phyloP scores from a whole-genome alignment of 2,329 filamentous ascomycete species.

The Diplocarpon mali region DNA sequence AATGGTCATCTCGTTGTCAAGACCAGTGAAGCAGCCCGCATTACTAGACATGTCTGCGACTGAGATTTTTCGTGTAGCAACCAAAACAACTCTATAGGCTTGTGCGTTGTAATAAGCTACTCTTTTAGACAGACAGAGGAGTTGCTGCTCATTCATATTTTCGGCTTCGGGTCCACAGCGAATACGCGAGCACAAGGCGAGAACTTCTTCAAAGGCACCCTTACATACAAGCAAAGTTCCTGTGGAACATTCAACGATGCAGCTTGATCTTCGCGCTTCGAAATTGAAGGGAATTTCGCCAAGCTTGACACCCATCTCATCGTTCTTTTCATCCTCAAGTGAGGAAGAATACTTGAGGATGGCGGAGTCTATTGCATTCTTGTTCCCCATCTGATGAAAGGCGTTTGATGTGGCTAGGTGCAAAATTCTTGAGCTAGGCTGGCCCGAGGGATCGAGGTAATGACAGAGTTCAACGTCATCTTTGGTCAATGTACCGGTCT shows the following conservation, averaged over 20 bases:
- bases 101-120: conserved; percentile 1
- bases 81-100: conserved; percentile 7
- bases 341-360: conserved; percentile 1
- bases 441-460: neutral
- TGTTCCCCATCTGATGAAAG: conserved; percentile 3
- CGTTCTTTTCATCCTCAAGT: neutral
- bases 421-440: neutral
- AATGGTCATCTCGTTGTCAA: conserved; percentile 4
- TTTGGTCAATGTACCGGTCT: conserved; percentile 9
- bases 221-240: conserved; percentile 4
- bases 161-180: neutral
- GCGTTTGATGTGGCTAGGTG: conserved; percentile 3
- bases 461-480: conserved; percentile 5
- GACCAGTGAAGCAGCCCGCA: neutral
- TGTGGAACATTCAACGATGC: neutral
- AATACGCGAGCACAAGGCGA: conserved; percentile 4
- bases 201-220: conserved; percentile 10
- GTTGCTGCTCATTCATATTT: neutral
- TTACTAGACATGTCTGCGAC: neutral
- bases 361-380: conserved; percentile 6
- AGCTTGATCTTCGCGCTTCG: conserved; percentile 6
- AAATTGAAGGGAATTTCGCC: conserved; percentile 10
- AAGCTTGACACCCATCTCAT: neutral
- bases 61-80: conserved; percentile 4
- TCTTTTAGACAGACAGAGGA: neutral